Evolutionary conservation across 352 stramenopile species (phyloP).

Genomic region (Phytophthora sansomeana): DNA sequence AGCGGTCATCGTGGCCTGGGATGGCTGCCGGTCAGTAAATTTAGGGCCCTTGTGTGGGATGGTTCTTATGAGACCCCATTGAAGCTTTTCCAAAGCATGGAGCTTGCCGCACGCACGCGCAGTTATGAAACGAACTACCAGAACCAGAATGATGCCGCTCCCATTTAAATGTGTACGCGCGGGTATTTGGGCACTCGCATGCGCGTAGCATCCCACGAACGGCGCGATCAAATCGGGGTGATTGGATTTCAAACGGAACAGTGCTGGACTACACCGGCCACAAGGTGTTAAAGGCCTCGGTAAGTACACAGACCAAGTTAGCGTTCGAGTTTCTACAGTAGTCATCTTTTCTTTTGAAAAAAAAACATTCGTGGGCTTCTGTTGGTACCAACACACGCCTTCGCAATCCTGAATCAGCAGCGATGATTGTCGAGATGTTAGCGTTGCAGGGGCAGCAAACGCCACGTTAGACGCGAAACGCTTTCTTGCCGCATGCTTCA

Average conservation of each 20-base stretch:
- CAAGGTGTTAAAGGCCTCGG: too few relatives aligned
- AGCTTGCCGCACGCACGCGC: constrained; percentile 3
- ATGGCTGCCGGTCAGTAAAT: constrained; percentile 33
- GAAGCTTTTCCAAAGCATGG: background rate
- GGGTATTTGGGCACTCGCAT: background rate
- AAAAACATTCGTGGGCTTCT: too few relatives aligned
- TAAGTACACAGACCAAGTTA: too few relatives aligned
- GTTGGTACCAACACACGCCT: too few relatives aligned
- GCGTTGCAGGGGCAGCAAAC: constrained; percentile 9
- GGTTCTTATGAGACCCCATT: constrained; percentile 32
- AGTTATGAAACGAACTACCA: constrained; percentile 32
- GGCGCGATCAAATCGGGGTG: background rate
- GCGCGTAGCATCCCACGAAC: constrained; percentile 22
- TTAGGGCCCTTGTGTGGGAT: constrained; percentile 28
- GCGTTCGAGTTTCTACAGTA: too few relatives aligned
- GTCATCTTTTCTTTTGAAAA: too few relatives aligned
- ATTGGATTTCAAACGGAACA: constrained; percentile 21
- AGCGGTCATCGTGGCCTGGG: constrained; percentile 16
- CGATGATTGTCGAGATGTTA: constrained; percentile 15
- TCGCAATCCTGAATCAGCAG: too few relatives aligned
- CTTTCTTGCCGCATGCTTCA: constrained; percentile 15
- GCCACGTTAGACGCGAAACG: constrained; percentile 11
- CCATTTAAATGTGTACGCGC: constrained; percentile 26
- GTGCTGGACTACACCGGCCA: background rate
- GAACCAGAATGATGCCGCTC: constrained; percentile 5